Percentiles rank a stretch among this genome's conserved stretches.
Evolutionary conservation across 1,284 basidiomycete species (phyloP).

Genomic region (Ustilago nuda): DNA sequence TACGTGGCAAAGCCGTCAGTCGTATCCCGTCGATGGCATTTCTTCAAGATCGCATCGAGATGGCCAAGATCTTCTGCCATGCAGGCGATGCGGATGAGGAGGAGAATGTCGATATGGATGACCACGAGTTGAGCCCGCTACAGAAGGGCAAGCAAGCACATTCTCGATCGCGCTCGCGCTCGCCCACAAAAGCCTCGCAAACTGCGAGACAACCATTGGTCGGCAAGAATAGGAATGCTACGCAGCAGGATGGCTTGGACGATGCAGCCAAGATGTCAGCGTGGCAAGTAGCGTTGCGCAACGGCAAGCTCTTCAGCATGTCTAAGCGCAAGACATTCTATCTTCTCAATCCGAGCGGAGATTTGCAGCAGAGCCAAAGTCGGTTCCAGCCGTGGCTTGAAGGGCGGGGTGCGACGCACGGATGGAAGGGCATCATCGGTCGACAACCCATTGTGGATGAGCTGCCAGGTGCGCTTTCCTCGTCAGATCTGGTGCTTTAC

Average conservation of each 20-base stretch:
- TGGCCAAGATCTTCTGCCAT: slow-evolving; percentile 38
- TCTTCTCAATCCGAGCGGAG: slow-evolving; percentile 91
- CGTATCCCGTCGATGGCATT: slow-evolving; percentile 91
- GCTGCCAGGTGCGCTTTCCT: slow-evolving; percentile 51
- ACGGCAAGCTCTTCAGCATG: slow-evolving; percentile 51
- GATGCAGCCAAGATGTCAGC: slow-evolving; percentile 17
- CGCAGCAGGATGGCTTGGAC: not conserved
- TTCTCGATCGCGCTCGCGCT: slow-evolving; percentile 22
- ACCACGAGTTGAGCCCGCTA: slow-evolving; percentile 35
- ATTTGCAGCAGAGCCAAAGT: slow-evolving; percentile 84
- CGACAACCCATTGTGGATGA: slow-evolving; percentile 72
- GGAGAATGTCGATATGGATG: slow-evolving; percentile 21
- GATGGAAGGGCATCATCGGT: slow-evolving; percentile 85
- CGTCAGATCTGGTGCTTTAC: slow-evolving; percentile 73
- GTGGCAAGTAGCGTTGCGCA: slow-evolving; percentile 42
- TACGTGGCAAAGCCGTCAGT: slow-evolving; percentile 86
- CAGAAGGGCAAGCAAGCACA: slow-evolving; percentile 37
- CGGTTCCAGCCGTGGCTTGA: slow-evolving; percentile 82
- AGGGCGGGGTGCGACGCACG: slow-evolving; percentile 73
- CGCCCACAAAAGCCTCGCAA: slow-evolving; percentile 23
- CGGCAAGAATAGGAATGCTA: slow-evolving; percentile 10
- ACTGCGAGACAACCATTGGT: slow-evolving; percentile 10
- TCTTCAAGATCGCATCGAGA: slow-evolving; percentile 78
- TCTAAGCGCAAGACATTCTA: slow-evolving; percentile 75
- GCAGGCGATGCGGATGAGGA: slow-evolving; percentile 1